Evolutionary conservation across 371 early-diverging fungal genomes (phyloP).

Genomic region (Mortierella sp.): DNA sequence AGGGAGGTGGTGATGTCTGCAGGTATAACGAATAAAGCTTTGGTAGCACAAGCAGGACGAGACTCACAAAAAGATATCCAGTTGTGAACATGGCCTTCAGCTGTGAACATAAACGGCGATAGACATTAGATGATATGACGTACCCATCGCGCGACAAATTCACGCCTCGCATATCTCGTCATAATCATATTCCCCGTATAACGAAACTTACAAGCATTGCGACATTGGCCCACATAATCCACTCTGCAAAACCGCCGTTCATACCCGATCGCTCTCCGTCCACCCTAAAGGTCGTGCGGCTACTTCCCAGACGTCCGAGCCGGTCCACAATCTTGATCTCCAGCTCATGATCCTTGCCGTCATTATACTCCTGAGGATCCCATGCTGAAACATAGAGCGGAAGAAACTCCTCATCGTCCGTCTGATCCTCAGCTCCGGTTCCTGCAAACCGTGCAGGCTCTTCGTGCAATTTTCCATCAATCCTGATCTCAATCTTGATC

Average conservation of each 20-base stretch:
- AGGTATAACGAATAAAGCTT: slow-evolving; percentile 54
- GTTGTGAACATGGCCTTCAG: slow-evolving; percentile 34
- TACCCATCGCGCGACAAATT: too few relatives aligned
- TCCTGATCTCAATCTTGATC: slow-evolving; percentile 60
- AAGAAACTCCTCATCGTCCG: slow-evolving; percentile 57
- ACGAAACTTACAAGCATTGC: slow-evolving; percentile 57
- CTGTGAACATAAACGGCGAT: too few relatives aligned
- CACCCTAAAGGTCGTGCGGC: slow-evolving; percentile 66
- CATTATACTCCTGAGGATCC: slow-evolving; percentile 74
- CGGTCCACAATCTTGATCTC: slow-evolving; percentile 66
- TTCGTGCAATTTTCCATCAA: slow-evolving; percentile 57
- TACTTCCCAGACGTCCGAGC: slow-evolving; percentile 59
- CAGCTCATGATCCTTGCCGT: slow-evolving; percentile 70
- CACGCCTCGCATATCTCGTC: too few relatives aligned
- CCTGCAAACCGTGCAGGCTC: slow-evolving; percentile 55
- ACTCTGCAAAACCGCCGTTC: slow-evolving; percentile 77
- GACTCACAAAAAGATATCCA: slow-evolving; percentile 28
- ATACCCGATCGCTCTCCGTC: slow-evolving; percentile 71
- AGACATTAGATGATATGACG: too few relatives aligned
- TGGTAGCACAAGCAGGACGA: slow-evolving; percentile 45
- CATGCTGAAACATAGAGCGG: slow-evolving; percentile 82
- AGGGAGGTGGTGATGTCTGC: slow-evolving; percentile 51
- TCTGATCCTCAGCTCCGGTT: slow-evolving; percentile 37
- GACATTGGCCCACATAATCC: slow-evolving; percentile 75
- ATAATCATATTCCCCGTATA: not conserved